phyloP scores from a whole-genome alignment of 306 rosid species.

The Medicago ruthenica region DNA sequence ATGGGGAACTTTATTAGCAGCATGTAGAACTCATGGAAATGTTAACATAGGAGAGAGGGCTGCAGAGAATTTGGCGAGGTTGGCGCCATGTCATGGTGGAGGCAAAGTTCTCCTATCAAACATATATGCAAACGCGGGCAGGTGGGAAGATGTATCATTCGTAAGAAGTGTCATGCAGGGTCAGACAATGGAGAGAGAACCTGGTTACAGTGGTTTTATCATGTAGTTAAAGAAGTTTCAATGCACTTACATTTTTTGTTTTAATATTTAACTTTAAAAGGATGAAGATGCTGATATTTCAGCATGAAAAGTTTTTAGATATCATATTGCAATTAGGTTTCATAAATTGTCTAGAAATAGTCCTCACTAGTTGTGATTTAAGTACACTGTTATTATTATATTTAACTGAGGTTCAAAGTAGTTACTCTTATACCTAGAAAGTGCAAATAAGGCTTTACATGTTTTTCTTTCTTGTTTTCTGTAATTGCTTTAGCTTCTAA shows the following conservation, averaged over 20 bases:
- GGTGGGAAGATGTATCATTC: constrained; percentile 81
- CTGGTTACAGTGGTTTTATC: constrained; percentile 81
- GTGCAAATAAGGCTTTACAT: background rate
- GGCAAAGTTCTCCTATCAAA: constrained; percentile 79
- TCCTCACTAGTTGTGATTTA: constrained; percentile 12
- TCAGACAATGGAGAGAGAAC: constrained; percentile 58
- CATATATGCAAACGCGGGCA: constrained; percentile 81
- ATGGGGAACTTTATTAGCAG: constrained; percentile 93
- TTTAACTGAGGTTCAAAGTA: background rate
- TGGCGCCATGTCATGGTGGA: constrained; percentile 84
- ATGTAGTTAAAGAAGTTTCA: constrained; percentile 34
- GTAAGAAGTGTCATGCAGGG: constrained; percentile 64
- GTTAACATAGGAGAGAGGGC: constrained; percentile 83
- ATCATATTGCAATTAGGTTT: constrained; percentile 3
- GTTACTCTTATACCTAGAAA: constrained; percentile 8
- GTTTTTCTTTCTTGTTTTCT: constrained; percentile 1
- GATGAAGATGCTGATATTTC: constrained; percentile 25
- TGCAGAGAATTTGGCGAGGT: constrained; percentile 62
- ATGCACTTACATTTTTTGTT: constrained; percentile 24
- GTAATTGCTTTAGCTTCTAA: constrained; percentile 6
- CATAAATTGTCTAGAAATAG: background rate
- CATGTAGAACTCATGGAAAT: constrained; percentile 81
- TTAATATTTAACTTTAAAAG: constrained; percentile 12
- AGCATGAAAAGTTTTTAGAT: background rate
- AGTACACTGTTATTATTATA: background rate